phyloP scores from a whole-genome alignment of 2,329 filamentous ascomycete species.

The Cercospora zeina region DNA sequence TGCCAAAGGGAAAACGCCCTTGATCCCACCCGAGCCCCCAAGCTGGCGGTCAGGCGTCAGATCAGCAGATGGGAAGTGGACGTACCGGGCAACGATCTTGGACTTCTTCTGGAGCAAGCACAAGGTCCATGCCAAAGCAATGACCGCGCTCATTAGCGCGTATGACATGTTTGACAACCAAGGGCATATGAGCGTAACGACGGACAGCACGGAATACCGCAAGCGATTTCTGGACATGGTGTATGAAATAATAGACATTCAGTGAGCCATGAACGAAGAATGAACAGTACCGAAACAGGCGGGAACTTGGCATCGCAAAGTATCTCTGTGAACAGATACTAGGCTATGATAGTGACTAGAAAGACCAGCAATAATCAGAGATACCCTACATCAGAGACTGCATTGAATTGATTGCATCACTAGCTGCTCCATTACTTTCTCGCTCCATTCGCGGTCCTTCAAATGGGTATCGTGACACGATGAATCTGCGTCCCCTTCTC shows the following conservation, averaged over 20 bases:
- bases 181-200: conserved; percentile 74
- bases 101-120: conserved; percentile 82
- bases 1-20: conserved; percentile 29
- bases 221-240: conserved; percentile 58
- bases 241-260: conserved; percentile 46
- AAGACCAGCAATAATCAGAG: not conserved
- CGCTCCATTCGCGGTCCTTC: not conserved
- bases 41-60: conserved; percentile 63
- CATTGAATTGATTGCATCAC: not conserved
- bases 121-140: conserved; percentile 63
- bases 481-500: not conserved
- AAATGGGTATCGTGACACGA: not conserved
- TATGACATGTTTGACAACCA: conserved; percentile 61
- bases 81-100: conserved; percentile 66
- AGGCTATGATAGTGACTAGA: not conserved
- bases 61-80: conserved; percentile 64
- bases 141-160: conserved; percentile 62
- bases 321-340: not conserved
- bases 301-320: not conserved
- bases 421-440: not conserved
- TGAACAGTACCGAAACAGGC: not conserved
- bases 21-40: conserved; percentile 36
- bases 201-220: conserved; percentile 67
- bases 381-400: not conserved
- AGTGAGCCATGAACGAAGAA: not conserved